Base-by-base conservation (phyloP, 2,329 filamentous ascomycete genomes). In the Fusarium newnesense region DNA sequence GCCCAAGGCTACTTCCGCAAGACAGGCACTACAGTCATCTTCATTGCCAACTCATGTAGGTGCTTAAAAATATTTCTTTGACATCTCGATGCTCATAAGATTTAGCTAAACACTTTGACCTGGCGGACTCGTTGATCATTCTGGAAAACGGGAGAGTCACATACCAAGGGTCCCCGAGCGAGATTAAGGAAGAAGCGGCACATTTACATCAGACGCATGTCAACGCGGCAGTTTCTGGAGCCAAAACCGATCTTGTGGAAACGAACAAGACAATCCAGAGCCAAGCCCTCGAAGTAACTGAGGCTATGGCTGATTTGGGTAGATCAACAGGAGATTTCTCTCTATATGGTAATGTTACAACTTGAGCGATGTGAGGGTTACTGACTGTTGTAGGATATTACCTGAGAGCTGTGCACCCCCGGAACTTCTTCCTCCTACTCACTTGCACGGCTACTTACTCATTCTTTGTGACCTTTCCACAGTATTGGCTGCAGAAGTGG, bases 401-500 rank as follows among this genome's bases (percentile, higher is more conserved):
- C 7, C 2, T 59, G 2, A 10, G 15, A 11, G 56, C 42, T 24
- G 15, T 49, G 4, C 6, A 30, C 2, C 32, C 21, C 0, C 32
- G 3, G 1, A 59, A 30, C 19, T 24, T 59, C 32, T 49, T 37
- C 12, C 5, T 59, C 6, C 42, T 59, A 4, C 19, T 49, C 4
- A 1, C 15, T 9, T 59, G 56, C 8, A 59, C 42, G n/a, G 56
- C 56, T 4, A 37, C 56, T 0, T 59, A 58, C 19, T 49, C 56
- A 13, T n/a, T 49, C 19, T 58, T 58, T 1, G 42, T 58, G 10
- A 58, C 30, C 1, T 58, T 58, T n/a, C 56, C 56, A 5, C 56
- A 58, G 13, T 58, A 49, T 8, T 58, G 56, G 56, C 24, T 58
- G 2, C 42, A 58, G 32, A 49, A 30, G 40, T 58, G 56, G 56